phyloP scores from a whole-genome alignment of 805 yeast genomes.

The Ogataea polymorpha region DNA sequence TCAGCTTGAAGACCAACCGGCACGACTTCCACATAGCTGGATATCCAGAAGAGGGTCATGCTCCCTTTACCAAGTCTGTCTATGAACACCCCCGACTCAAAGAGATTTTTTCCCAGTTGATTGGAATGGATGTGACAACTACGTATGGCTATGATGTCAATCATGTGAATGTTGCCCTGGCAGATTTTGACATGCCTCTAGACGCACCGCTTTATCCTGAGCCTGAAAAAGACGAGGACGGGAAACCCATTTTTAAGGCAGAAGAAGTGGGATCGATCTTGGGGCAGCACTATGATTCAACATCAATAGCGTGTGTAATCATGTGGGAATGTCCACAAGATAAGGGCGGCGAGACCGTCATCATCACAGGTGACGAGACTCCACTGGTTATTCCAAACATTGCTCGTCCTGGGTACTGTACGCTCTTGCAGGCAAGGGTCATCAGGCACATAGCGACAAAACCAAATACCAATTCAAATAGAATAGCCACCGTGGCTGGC shows the following conservation, averaged over 20 bases:
- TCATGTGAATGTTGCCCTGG: constrained; percentile 48
- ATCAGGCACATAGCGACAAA: constrained; percentile 47
- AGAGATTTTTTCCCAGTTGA: constrained; percentile 46
- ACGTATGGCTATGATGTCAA: constrained; percentile 53
- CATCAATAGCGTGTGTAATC: constrained; percentile 47
- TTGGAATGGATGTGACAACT: constrained; percentile 45
- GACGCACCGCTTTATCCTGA: constrained; percentile 19
- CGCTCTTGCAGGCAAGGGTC: constrained; percentile 45
- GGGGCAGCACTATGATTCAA: constrained; percentile 47
- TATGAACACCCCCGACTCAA: constrained; percentile 50
- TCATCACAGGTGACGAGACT: constrained; percentile 41
- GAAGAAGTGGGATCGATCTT: constrained; percentile 42
- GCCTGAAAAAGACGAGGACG: constrained; percentile 15
- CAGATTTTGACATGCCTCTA: constrained; percentile 16
- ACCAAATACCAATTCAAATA: constrained; percentile 37
- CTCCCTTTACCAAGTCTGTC: constrained; percentile 49
- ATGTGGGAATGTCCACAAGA: constrained; percentile 46
- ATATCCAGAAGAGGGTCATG: constrained; percentile 34
- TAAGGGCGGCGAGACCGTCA: constrained; percentile 51
- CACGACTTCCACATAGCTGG: constrained; percentile 51
- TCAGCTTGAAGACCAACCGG: constrained; percentile 27
- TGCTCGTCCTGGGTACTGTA: constrained; percentile 48
- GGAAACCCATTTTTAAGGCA: constrained; percentile 21
- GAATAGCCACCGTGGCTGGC: constrained; percentile 35
- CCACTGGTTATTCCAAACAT: constrained; percentile 24